Base-by-base conservation (phyloP, 805 yeast species). In the Candida tammaniensis region DNA sequence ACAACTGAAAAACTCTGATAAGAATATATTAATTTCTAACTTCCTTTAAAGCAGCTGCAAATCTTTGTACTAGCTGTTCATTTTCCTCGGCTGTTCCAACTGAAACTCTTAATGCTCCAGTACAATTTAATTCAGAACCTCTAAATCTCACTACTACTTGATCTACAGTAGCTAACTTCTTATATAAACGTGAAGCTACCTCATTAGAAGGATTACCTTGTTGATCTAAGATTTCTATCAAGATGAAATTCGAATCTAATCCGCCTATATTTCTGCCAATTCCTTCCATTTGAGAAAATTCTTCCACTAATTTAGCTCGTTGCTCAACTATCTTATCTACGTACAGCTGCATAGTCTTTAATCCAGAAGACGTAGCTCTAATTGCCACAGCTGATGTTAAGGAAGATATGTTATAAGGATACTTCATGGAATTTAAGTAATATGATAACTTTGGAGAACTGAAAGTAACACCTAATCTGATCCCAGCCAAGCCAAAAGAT, bases 401-500 rank as follows among this genome's bases (percentile, higher is more conserved):
- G 9, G 87, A 74, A 7, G 96, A 86, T 38, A 93, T 85, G 57
- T 91, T 93, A 62, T 93, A 93, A 2, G 98, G 98, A 23, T 95
- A 96, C 56, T 93, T 93, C 83, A 91, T 82, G 16, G 94, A 77
- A 57, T 93, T 93, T 49, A 93, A 63, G 31, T 85, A 74, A 4
- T 58, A 49, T 0, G 96, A 74, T 30, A 93, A 64, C 41, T 73
- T 75, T 10, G 68, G 62, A 12, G 73, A 64, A 3, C 89, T 72
- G 51, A 57, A 91, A 1, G 96, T 80, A 40, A 88, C 67, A 17
- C 98, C 98, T 27, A 91, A 59, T 49, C 98, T 75, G 31, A 89
- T 82, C 28, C 97, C 98, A 3, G 98, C 98, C 35, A 93, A 74
- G 13, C 98, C 98, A 62, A 93, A 93, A 0, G 98, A 82, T 55